These are phyloP conservation scores for Arthonia radiata DNA, from an alignment of 495 filamentous ascomycete genomes.

Conservation along the genomic window DNA sequence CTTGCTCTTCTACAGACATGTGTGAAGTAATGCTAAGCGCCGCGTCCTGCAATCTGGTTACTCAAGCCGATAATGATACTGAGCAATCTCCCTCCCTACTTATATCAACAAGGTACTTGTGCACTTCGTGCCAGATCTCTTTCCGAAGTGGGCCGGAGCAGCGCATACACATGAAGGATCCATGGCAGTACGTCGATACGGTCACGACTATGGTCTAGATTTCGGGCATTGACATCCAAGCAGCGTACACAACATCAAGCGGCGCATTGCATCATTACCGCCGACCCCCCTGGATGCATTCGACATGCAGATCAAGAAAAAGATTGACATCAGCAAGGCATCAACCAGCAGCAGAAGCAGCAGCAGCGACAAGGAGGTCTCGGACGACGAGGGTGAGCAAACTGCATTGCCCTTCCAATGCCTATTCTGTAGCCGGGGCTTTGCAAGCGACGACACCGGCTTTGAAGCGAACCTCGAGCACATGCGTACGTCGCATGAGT, in stretches of 20 bases:
- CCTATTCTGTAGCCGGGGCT: conserved; percentile 8
- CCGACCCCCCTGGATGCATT: conserved; percentile 4
- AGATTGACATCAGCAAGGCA: conserved; percentile 3
- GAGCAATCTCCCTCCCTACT: conserved; percentile 3
- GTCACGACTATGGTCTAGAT: conserved; percentile 1
- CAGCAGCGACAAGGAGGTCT: conserved; percentile 1
- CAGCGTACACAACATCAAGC: conserved; percentile 8
- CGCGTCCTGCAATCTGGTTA: conserved; percentile 2
- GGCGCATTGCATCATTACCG: conserved; percentile 7
- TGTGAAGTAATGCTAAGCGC: conserved; percentile 4
- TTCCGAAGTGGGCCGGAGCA: conserved; percentile 6
- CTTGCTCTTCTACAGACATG: conserved; percentile 2
- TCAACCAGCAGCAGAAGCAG: conserved; percentile 1
- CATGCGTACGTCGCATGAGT: conserved; percentile 5
- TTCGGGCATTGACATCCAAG: conserved; percentile 2
- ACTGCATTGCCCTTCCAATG: conserved; percentile 3
- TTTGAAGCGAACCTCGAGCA: conserved; percentile 7
- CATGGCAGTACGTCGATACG: conserved; percentile 7
- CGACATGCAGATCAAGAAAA: conserved; percentile 3
- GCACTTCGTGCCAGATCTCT: conserved; percentile 1
- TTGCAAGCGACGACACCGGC: conserved; percentile 2
- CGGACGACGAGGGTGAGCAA: conserved; percentile 3
- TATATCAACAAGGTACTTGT: conserved; percentile 3
- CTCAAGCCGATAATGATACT: conserved; percentile 2
- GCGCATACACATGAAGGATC: conserved; percentile 8